Base-by-base conservation (phyloP, 1,139 yeast genomes). In the Candida albicans region DNA sequence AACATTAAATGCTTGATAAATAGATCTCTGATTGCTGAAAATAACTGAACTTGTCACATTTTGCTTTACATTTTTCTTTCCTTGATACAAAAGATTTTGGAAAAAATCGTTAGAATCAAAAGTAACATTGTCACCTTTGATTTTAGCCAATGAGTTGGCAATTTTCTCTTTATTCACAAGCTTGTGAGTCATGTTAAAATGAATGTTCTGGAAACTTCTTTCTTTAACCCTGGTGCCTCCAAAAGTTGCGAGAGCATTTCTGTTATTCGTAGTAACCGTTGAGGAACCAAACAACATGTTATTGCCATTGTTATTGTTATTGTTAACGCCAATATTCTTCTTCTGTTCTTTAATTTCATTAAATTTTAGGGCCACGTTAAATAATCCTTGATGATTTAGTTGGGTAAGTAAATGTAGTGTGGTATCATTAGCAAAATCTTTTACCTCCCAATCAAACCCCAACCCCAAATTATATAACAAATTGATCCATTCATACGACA, bases 401-500 rank as follows among this genome's bases (percentile, higher is more conserved):
- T 68, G 73, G 41, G 62, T 62, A 34, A 70, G 49, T 22, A 69
- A 47, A 44, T 62, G 62, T 31, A 48, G 44, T 9, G 72, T 48
- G 37, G 61, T 63, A n/a, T 67, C 70, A 11, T 54, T 56, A 3
- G 65, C 52, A 32, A 68, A 58, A 14, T 70, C 74, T 42, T 65
- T 65, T 40, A 58, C 59, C 30, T 65, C 67, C 75, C 76, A 71
- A 30, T 65, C 63, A 46, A 62, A 70, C 0, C 64, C 71, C n/a
- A 67, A 46, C 0, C 77, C 77, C 41, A 73, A 52, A 40, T 65
- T 61, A 47, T 62, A 70, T 12, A 71, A 49, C n/a, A 70, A 53
- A 42, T 54, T 55, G 3, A 73, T 57, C 78, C 78, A 73, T 48
- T 70, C 74, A 26, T 58, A 57, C 2, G 71, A 56, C 14, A 70